Percentiles rank a stretch among this genome's conserved stretches.
Conservation (phyloP, 176 grass and related monocot genomes). For the Cocos nucifera region DNA sequence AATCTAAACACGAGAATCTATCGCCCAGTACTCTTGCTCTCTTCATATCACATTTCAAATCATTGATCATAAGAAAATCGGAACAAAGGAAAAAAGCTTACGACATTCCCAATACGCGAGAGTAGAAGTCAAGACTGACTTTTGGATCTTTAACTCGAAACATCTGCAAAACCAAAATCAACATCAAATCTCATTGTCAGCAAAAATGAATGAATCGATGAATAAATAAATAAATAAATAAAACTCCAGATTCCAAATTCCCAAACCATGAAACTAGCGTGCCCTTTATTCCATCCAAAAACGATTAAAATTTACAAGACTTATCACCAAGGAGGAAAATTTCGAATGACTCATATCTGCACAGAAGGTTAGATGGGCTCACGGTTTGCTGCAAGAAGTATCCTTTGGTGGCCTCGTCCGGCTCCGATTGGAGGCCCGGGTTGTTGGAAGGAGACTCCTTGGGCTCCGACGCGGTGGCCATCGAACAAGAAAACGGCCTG, state of each 20-base stretch:
- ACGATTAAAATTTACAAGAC: not conserved
- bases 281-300: no score
- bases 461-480: slow-evolving; percentile 48
- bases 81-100: slow-evolving; percentile 33
- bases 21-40: no score
- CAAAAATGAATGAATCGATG: not conserved
- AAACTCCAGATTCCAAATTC: no score
- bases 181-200: not conserved
- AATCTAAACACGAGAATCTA: no score
- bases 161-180: slow-evolving; percentile 51
- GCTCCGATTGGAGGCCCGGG: slow-evolving; percentile 50
- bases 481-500: slow-evolving; percentile 27
- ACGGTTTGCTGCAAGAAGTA: slow-evolving; percentile 98
- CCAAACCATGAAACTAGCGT: no score
- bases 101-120: slow-evolving; percentile 90
- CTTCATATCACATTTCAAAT: no score
- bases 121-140: slow-evolving; percentile 95
- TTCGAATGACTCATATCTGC: not conserved
- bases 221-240: not conserved
- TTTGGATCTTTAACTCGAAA: slow-evolving; percentile 87
- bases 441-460: slow-evolving; percentile 73
- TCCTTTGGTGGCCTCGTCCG: slow-evolving; percentile 70
- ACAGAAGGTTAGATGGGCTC: not conserved
- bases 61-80: not conserved
- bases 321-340: not conserved